A percentile compares a stretch with the other conserved stretches of the same genome.
Conservation (phyloP, 2,329 filamentous ascomycete genomes). For the Cladosporium oxysporum region DNA sequence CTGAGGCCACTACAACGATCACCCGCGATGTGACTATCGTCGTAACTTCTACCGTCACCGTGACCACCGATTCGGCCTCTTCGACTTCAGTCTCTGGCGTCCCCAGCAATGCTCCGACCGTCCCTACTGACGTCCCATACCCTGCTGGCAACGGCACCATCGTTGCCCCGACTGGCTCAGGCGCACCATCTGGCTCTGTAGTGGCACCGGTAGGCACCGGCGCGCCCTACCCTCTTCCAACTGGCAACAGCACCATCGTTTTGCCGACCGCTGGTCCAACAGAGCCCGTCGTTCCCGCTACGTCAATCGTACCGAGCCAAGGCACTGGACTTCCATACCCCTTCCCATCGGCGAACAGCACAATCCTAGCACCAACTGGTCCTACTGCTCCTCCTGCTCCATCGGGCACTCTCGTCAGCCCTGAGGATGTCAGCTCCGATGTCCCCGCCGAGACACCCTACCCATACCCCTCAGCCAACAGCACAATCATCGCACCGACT, state of each 20-base stretch:
- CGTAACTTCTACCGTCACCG: slow-evolving; percentile 6
- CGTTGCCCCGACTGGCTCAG: slow-evolving; percentile 14
- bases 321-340: slow-evolving; percentile 9
- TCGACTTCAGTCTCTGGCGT: not conserved
- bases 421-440: not conserved
- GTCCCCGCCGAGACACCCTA: not conserved
- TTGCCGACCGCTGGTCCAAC: slow-evolving; percentile 5
- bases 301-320: not conserved
- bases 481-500: not conserved
- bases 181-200: slow-evolving; percentile 11
- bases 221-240: slow-evolving; percentile 11
- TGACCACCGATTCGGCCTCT: slow-evolving; percentile 4
- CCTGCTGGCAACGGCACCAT: slow-evolving; percentile 13
- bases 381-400: slow-evolving; percentile 10
- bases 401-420: slow-evolving; percentile 11
- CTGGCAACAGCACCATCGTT: slow-evolving; percentile 8
- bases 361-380: slow-evolving; percentile 17
- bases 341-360: slow-evolving; percentile 20
- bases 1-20: slow-evolving; percentile 13
- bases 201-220: slow-evolving; percentile 8
- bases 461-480: slow-evolving; percentile 6
- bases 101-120: not conserved
- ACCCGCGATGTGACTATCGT: not conserved
- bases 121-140: slow-evolving; percentile 11
- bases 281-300: not conserved